Evolutionary conservation across 2,329 filamentous ascomycete genomes (phyloP), one percentile per base, ranked within the genome.

Genomic region (Zarea fungicola): DNA sequence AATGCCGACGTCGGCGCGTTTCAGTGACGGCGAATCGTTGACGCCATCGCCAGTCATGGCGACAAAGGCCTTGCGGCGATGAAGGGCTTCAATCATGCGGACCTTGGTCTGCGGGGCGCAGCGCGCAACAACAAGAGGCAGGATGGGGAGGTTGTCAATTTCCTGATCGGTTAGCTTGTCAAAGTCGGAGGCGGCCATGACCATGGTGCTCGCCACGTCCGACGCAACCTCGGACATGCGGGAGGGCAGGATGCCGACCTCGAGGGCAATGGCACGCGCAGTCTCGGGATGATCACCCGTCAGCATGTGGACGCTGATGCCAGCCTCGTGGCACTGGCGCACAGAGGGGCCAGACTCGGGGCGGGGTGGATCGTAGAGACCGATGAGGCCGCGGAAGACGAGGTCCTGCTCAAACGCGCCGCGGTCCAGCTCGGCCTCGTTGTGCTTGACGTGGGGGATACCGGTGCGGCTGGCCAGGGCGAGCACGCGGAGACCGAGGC

Each of bases 291-390:
- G 81, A 52, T 87, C 83, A 51, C 83, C 83, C 16, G 83, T 87
- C n/a, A 85, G 72, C 81, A 85, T 85, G 59, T 84, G 81, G 11
- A 85, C 81, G 48, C 75, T 74, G 45, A 85, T 78, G 21, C 82
- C 82, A 29, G 81, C 82, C 49, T 75, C 69, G 52, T 82, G 78
- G 56, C 80, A 84, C 46, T 70, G 68, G 21, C 67, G 63, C 37
- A 85, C 80, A 0, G 80, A 78, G 1, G 70, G 76, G 2, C 74
- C 78, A 4, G 84, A 84, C 59, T 87, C 85, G 0, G 78, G 73
- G 1, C 84, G 83, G 54, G 84, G 85, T 4, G 85, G 84, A 52
- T 88, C 84, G 54, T 86, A 87, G n/a, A 89, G 72, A 42, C 84
- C 85, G 52, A 87, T 77, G 10, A 89, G 72, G 1, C 86, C 86